Percentiles rank a stretch among this genome's conserved stretches.
Conservation (phyloP, 1,139 yeast species). For the Yamadazyma sp. region DNA sequence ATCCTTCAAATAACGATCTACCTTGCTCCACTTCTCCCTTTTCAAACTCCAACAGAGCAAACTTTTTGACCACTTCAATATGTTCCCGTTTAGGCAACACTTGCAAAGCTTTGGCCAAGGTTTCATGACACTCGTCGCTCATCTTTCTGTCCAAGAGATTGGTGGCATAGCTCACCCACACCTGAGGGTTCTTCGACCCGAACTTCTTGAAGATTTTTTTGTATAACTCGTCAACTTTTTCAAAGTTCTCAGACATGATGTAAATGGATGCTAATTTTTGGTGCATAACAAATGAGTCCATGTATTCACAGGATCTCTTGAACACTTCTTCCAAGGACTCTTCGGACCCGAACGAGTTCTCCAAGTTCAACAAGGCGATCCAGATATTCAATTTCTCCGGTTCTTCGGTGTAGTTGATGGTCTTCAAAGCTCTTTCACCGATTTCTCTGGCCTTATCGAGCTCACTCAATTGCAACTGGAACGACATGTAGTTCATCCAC, state of each 20-base stretch:
- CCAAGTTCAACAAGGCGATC: conserved; percentile 94
- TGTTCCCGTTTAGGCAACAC: conserved; percentile 75
- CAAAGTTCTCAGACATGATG: conserved; percentile 67
- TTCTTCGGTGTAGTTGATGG: conserved; percentile 89
- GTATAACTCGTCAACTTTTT: conserved; percentile 69
- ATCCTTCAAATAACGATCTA: conserved; percentile 90
- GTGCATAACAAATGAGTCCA: conserved; percentile 84
- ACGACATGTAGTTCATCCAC: conserved; percentile 99
- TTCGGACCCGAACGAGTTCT: conserved; percentile 85
- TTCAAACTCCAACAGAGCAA: conserved; percentile 83
- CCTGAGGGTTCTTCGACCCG: conserved; percentile 58
- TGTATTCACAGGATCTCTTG: conserved; percentile 81
- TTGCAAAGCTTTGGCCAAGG: conserved; percentile 71
- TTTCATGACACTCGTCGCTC: conserved; percentile 62
- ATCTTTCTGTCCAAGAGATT: conserved; percentile 63
- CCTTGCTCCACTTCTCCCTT: conserved; percentile 94
- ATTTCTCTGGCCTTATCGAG: conserved; percentile 91
- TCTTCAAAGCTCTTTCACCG: conserved; percentile 88
- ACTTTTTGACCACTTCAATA: conserved; percentile 78
- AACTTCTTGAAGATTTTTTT: conserved; percentile 75
- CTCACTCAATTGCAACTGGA: conserved; percentile 92
- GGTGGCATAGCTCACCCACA: conserved; percentile 81
- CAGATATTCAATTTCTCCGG: conserved; percentile 91
- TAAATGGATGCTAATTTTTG: conserved; percentile 76
- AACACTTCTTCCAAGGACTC: conserved; percentile 80